These are phyloP conservation scores for Rhizoctonia solani DNA, from an alignment of 1,284 basidiomycete genomes.

Conservation along the genomic window DNA sequence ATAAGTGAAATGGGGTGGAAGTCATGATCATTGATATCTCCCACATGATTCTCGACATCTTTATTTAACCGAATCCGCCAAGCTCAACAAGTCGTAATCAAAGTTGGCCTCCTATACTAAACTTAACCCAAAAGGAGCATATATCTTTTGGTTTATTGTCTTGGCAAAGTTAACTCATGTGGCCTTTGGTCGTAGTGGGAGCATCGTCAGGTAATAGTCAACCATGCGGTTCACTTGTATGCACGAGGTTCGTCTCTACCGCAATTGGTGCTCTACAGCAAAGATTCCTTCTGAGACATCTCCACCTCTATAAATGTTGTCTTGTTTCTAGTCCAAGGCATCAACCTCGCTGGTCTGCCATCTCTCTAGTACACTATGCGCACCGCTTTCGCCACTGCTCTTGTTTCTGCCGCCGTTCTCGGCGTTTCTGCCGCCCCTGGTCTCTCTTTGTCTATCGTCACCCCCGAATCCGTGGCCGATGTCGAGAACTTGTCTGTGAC, in stretches of 20 bases:
- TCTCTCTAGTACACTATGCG: slow-evolving; percentile 2
- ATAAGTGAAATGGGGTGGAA: too few species aligned
- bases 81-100: background rate
- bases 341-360: background rate
- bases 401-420: slow-evolving; percentile 10
- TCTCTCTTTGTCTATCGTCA: slow-evolving; percentile 36
- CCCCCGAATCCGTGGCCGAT: slow-evolving; percentile 47
- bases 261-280: too few species aligned
- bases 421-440: slow-evolving; percentile 28
- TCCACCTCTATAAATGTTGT: background rate
- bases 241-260: background rate
- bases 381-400: slow-evolving; percentile 8
- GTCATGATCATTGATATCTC: background rate
- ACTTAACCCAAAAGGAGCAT: too few species aligned
- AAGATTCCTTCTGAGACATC: background rate
- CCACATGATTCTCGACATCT: slow-evolving; percentile 5
- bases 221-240: background rate
- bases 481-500: slow-evolving; percentile 51
- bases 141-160: background rate
- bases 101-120: background rate
- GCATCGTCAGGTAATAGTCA: too few species aligned
- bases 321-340: background rate
- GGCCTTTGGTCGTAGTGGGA: background rate
- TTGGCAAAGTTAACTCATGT: slow-evolving; percentile 24
- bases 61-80: slow-evolving; percentile 22